Conservation (phyloP, 2,329 filamentous ascomycete species). For the Cytospora schulzeri region DNA sequence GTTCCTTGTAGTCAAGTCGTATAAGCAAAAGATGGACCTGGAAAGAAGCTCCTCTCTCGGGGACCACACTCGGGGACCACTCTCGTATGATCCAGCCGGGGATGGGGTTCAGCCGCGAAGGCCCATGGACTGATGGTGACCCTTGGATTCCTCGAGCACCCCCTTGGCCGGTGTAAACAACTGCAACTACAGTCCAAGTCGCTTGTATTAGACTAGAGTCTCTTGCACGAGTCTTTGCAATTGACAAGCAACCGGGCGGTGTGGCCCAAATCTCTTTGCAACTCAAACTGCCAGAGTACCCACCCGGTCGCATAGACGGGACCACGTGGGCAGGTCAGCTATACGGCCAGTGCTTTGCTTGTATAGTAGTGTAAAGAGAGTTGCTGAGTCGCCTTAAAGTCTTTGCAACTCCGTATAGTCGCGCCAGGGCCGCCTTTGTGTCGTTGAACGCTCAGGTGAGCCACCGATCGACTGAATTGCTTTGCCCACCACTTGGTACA, state of each 20-base stretch:
- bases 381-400: background rate
- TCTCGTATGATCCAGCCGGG: background rate
- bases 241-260: slow-evolving; percentile 5
- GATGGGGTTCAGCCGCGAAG: background rate
- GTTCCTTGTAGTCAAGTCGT: background rate
- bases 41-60: background rate
- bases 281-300: slow-evolving; percentile 8
- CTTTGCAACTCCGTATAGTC: background rate
- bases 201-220: background rate
- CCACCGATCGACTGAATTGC: no score
- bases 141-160: background rate
- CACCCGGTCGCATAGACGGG: slow-evolving; percentile 20
- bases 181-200: background rate
- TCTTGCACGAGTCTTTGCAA: slow-evolving; percentile 14
- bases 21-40: background rate
- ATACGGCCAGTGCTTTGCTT: background rate
- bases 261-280: slow-evolving; percentile 19
- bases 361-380: background rate
- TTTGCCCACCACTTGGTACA: background rate
- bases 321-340: slow-evolving; percentile 3
- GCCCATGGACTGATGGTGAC: background rate
- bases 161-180: background rate
- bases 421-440: background rate
- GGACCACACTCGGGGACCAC: background rate
- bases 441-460: no score